A percentile compares a stretch with the other conserved stretches of the same genome.
Evolutionary conservation across 495 filamentous ascomycete genomes (phyloP).

Genomic region (Daldinia childiae): DNA sequence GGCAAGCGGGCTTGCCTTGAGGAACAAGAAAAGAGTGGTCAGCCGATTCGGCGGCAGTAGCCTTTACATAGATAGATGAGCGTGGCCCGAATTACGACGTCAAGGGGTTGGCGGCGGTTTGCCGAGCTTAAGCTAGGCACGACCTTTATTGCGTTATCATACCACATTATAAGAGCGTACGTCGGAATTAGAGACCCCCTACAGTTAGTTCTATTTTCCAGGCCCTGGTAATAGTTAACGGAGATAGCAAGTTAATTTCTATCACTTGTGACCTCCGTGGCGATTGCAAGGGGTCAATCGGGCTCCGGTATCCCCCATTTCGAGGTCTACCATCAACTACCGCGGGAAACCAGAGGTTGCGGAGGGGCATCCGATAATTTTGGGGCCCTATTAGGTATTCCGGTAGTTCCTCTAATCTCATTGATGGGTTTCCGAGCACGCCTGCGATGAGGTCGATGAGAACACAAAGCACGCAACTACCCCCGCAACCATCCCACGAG

Average conservation of each 20-base stretch:
- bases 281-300: not conserved
- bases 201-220: not conserved
- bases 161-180: not conserved
- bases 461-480: constrained; percentile 39
- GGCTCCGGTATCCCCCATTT: not conserved
- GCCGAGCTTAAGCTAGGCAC: not conserved
- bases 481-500: constrained; percentile 16
- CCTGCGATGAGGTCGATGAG: constrained; percentile 34
- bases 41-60: not conserved
- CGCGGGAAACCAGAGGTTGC: not conserved
- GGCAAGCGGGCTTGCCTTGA: constrained; percentile 1
- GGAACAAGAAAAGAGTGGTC: not conserved
- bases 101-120: not conserved
- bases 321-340: not conserved
- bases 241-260: not conserved
- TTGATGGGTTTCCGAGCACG: constrained; percentile 26
- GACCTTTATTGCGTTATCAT: not conserved
- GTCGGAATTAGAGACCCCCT: not conserved
- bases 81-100: not conserved
- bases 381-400: constrained; percentile 7
- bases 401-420: constrained; percentile 1
- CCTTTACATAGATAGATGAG: constrained; percentile 4
- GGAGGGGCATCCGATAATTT: constrained; percentile 13
- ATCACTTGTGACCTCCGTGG: not conserved
- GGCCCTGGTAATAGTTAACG: not conserved